Percentiles rank a stretch among this genome's conserved stretches.
Conservation (phyloP, 73 alveolate genomes). For the Stentor roeselii region DNA sequence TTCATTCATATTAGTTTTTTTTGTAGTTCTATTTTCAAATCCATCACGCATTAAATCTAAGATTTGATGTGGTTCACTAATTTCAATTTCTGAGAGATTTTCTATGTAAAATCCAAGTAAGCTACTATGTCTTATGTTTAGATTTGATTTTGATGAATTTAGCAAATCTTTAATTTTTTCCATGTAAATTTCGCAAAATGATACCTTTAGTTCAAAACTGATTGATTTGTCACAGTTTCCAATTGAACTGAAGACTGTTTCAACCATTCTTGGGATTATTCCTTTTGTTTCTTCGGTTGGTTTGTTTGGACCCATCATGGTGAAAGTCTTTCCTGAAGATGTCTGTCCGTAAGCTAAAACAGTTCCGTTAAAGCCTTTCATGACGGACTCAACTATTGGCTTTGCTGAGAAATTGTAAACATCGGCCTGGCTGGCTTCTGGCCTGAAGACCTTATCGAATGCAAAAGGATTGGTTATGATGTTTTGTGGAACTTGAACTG, state of each 20-base stretch:
- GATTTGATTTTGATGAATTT: no score
- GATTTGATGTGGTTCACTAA: neutral
- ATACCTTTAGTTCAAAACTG: neutral
- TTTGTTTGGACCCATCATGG: slow-evolving; percentile 81
- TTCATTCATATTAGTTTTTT: slow-evolving; percentile 47
- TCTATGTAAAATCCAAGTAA: neutral
- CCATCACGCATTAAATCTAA: neutral
- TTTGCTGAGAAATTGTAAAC: slow-evolving; percentile 54
- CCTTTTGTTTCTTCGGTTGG: slow-evolving; percentile 79
- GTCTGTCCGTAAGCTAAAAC: slow-evolving; percentile 90
- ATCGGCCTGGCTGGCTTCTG: slow-evolving; percentile 61
- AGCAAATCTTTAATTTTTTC: neutral
- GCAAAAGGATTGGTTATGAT: no score
- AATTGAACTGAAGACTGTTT: neutral
- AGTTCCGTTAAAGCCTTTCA: slow-evolving; percentile 86
- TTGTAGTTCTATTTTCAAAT: neutral
- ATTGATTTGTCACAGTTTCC: neutral
- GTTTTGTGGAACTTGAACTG: no score
- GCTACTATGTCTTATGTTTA: neutral
- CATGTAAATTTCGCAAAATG: neutral
- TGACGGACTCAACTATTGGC: slow-evolving; percentile 53
- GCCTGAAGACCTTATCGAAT: no score
- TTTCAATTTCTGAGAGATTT: neutral
- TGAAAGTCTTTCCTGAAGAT: slow-evolving; percentile 91
- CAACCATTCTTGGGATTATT: slow-evolving; percentile 40